Base-by-base conservation (phyloP, 441 rosid genomes). In the Populus hybrid region DNA sequence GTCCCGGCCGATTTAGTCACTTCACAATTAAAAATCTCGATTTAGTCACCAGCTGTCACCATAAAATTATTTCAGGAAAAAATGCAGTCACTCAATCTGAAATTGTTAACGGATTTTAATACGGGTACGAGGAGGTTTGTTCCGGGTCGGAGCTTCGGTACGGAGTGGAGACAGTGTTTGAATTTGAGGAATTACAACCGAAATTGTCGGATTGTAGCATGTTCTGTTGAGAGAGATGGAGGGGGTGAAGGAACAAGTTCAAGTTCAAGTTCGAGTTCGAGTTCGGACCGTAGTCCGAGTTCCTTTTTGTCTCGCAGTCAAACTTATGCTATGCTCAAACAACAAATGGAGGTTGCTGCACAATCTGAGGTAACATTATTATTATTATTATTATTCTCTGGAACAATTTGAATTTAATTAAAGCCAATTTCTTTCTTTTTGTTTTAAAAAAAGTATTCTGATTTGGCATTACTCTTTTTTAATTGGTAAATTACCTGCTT, bases 311-410 rank as follows among this genome's bases (percentile, higher is more conserved):
- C 86, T 9, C 83, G 89, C 80, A 86, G 85, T 64, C 90, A 87
- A 81, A 84, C 89, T 65, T 89, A 89, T 72, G 95, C 92, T 26
- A 70, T 84, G 67, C 76, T 91, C 77, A 89, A 86, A 86, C 93
- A 89, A 77, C 89, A 85, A 74, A 84, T 91, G 91, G 90, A 87
- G 79, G 86, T 84, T 21, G 95, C 95, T 28, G 91, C 95, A 65
- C 87, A 88, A 83, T 83, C 91, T 19, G 91, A 91, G 91, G 95
- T 73, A 9, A 30, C 18, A 2, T 66, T 35, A 35, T 30, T 53
- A 5, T 59, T 14, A 5, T 59, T 14, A 21, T 34, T 67, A 70
- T 38, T 23, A 0, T 35, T 67, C 70, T 16, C 12, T 28, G 70
- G n/a, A 32, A 67, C 38, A 32, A 9, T 9, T 9, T 21, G 11